Percentiles rank a stretch among this genome's conserved stretches.
Evolutionary conservation across 2,329 filamentous ascomycete species (phyloP).

Genomic region (Aspergillus bombycis): DNA sequence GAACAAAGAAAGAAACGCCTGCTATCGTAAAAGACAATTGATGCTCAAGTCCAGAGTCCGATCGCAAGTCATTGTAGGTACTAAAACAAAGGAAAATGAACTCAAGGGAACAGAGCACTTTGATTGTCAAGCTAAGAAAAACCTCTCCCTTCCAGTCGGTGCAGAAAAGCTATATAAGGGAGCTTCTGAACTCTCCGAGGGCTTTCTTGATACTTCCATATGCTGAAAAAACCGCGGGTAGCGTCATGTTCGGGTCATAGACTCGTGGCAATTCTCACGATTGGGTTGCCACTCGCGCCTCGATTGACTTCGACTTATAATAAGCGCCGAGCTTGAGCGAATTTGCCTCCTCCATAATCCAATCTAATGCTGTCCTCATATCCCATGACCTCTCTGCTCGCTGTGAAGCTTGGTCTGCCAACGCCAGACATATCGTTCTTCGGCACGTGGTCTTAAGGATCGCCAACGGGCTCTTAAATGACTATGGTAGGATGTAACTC

Average conservation of each 20-base stretch:
- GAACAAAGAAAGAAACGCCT: not conserved
- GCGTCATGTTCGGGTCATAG: not conserved
- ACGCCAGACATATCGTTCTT: too few species aligned
- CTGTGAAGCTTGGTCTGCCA: too few species aligned
- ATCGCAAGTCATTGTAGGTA: not conserved
- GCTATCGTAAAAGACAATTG: not conserved
- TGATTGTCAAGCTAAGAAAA: not conserved
- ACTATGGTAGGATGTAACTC: too few species aligned
- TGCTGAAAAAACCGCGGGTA: not conserved
- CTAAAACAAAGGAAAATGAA: not conserved
- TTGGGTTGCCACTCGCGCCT: not conserved
- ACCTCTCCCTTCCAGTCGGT: rapidly evolving
- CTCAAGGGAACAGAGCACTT: not conserved
- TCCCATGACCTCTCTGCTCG: not conserved
- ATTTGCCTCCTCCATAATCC: too few species aligned
- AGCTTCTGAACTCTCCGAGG: not conserved
- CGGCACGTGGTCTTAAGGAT: too few species aligned
- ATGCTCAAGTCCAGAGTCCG: not conserved
- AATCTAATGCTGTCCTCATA: not conserved
- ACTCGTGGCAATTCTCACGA: not conserved
- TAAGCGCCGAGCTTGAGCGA: too few species aligned
- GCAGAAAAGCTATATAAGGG: not conserved
- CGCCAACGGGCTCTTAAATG: too few species aligned
- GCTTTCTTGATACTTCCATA: not conserved
- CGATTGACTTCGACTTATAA: not conserved